Conservation (phyloP, 805 yeast species). For the Spathaspora gorwiae region DNA sequence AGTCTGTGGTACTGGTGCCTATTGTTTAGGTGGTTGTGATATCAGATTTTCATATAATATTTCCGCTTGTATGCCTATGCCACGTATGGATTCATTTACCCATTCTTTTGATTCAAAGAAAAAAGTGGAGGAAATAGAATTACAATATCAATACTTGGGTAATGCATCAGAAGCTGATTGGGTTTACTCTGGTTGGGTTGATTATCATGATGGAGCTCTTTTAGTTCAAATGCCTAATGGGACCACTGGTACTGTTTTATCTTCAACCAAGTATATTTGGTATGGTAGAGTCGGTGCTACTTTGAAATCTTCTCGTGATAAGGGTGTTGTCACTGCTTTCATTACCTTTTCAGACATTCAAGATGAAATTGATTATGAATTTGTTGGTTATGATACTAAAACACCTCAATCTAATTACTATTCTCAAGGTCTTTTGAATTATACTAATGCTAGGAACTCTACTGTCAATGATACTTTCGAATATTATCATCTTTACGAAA, state of each 20-base stretch:
- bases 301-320: conserved; percentile 67
- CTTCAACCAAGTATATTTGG: conserved; percentile 80
- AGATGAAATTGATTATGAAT: conserved; percentile 90
- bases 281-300: conserved; percentile 74
- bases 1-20: conserved; percentile 68
- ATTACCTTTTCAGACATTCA: conserved; percentile 78
- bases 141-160: conserved; percentile 53
- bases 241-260: conserved; percentile 72
- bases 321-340: conserved; percentile 81
- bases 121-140: conserved; percentile 13
- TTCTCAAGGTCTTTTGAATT: conserved; percentile 68
- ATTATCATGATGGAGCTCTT: conserved; percentile 47
- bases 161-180: conserved; percentile 64
- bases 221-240: conserved; percentile 73
- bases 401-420: conserved; percentile 76
- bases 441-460: conserved; percentile 49
- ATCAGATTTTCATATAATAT: conserved; percentile 61
- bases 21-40: conserved; percentile 87
- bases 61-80: conserved; percentile 81
- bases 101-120: conserved; percentile 38
- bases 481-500: conserved; percentile 66
- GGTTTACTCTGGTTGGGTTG: conserved; percentile 62
- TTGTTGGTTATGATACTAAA: conserved; percentile 69
- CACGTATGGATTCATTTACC: conserved; percentile 51
- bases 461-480: conserved; percentile 52